phyloP scores from a whole-genome alignment of 805 yeast species.

The Wickerhamomyces strasburgensis region DNA sequence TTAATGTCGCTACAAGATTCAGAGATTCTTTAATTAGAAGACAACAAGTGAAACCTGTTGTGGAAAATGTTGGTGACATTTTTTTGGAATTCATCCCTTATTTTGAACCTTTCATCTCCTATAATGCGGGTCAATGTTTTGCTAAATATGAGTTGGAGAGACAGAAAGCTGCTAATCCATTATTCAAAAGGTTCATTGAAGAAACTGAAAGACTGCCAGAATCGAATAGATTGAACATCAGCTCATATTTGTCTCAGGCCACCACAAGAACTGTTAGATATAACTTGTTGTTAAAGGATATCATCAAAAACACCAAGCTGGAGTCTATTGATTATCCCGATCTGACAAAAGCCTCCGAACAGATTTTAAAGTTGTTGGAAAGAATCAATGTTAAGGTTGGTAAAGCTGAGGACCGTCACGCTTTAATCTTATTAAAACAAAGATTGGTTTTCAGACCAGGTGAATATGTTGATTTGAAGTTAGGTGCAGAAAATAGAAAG shows the following conservation, averaged over 20 bases:
- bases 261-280: conserved; percentile 95
- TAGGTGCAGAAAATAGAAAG: conserved; percentile 75
- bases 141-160: conserved; percentile 95
- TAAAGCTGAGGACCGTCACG: conserved; percentile 88
- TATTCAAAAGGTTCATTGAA: conserved; percentile 89
- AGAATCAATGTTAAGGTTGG: conserved; percentile 82
- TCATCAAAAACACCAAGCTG: conserved; percentile 76
- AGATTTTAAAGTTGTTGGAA: conserved; percentile 67
- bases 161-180: conserved; percentile 83
- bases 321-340: conserved; percentile 58
- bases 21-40: conserved; percentile 87
- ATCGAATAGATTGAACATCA: conserved; percentile 82
- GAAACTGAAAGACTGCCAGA: conserved; percentile 84
- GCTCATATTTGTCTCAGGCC: conserved; percentile 91
- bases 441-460: conserved; percentile 75
- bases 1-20: conserved; percentile 74
- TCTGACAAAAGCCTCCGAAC: conserved; percentile 66
- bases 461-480: conserved; percentile 80
- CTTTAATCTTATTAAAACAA: conserved; percentile 80
- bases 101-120: conserved; percentile 88
- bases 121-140: conserved; percentile 92
- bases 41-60: conserved; percentile 81
- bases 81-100: conserved; percentile 77
- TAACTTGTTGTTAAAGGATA: conserved; percentile 76
- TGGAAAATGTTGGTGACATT: conserved; percentile 81